phyloP scores from a whole-genome alignment of 805 yeast species.

The Cyberlindnera saturnus region DNA sequence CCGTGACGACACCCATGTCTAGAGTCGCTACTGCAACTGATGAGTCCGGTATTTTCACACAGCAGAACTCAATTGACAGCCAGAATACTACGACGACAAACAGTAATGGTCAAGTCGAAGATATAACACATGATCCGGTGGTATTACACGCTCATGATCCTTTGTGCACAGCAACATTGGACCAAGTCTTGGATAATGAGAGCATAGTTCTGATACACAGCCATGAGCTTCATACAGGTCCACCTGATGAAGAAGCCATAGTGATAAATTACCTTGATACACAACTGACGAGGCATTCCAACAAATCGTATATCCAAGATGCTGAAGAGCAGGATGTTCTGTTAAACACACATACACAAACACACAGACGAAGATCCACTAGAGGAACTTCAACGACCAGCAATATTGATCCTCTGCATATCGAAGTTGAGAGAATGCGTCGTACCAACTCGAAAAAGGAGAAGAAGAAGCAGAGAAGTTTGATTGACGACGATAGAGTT shows the following conservation, averaged over 20 bases:
- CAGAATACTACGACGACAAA: conserved; percentile 18
- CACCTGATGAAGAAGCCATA: not conserved
- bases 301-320: conserved; percentile 31
- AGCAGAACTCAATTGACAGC: conserved; percentile 20
- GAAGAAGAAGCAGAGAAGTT: conserved; percentile 29
- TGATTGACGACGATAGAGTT: conserved; percentile 49
- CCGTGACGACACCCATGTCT: conserved; percentile 17
- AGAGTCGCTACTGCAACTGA: conserved; percentile 18
- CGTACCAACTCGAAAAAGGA: conserved; percentile 13
- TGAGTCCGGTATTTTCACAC: conserved; percentile 23
- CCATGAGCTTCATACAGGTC: not conserved
- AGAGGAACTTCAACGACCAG: conserved; percentile 5
- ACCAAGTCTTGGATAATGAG: no score
- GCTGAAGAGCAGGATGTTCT: conserved; percentile 26
- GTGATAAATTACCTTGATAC: not conserved
- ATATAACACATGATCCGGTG: no score
- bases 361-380: conserved; percentile 16
- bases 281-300: conserved; percentile 8
- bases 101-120: not conserved
- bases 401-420: conserved; percentile 30
- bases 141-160: not conserved
- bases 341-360: conserved; percentile 26
- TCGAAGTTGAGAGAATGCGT: conserved; percentile 48
- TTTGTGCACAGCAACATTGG: not conserved
- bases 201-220: no score